Evolutionary conservation across 805 yeast genomes (phyloP), one percentile per base, ranked within the genome.

Genomic region (Pichia exigua): DNA sequence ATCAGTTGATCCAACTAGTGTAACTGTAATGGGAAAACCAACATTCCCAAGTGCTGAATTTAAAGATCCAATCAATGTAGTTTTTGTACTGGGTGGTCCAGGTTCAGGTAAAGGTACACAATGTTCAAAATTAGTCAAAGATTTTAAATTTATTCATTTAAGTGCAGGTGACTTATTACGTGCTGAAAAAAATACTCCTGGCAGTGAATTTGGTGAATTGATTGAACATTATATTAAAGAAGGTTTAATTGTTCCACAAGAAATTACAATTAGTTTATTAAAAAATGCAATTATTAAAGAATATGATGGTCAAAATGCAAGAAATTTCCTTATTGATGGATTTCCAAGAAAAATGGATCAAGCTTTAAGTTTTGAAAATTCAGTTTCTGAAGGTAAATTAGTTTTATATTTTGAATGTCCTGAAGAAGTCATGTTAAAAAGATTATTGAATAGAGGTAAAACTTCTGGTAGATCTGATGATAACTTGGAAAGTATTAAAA

Each of bases 331-430:
- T 61, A 82, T 92, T 49, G 99, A 92, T 67, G 99, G 99, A 0
- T 92, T 94, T 78, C 99, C 99, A 46, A 80, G 98, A 66, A 89
- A 91, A 67, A 92, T 94, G 97, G 98, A 94, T 70, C 99, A 92
- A 73, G 98, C 98, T 0, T 54, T 85, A 42, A 86, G 92, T n/a
- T 92, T 92, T 66, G 98, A 92, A 71, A 81, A 85, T 41, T 73
- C 80, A 64, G 67, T 82, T 60, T 94, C 82, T 61, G 84, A 76
- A 67, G 84, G 87, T 56, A 73, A 81, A 26, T 79, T 85, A 68
- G 81, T 87, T 2, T 72, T 87, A 42, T 87, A 83, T 69, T 87
- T 87, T 62, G 90, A 86, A 57, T 87, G 95, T 66, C 87, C 92
- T 1, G 94, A 86, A 67, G 64, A 71, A 42, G 86, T 88, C 50